These are phyloP conservation scores for Diaporthe velutina DNA, from an alignment of 2,329 filamentous ascomycete genomes.

Conservation along the genomic window DNA sequence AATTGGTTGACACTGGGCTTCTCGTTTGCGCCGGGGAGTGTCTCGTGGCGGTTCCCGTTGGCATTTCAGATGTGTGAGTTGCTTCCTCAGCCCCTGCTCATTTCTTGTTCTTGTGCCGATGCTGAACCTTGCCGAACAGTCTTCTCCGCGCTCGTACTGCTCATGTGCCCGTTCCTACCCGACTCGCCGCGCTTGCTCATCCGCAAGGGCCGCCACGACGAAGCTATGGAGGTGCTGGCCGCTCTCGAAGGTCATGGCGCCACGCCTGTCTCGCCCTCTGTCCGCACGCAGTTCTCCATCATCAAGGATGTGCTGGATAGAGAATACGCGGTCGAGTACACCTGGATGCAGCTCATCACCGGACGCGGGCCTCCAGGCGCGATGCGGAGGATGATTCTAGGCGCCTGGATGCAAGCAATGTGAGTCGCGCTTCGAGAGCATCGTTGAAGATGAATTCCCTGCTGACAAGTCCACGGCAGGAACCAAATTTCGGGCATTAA, in stretches of 20 bases:
- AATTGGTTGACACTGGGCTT: constrained; percentile 43
- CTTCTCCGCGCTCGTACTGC: constrained; percentile 49
- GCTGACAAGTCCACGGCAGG: constrained; percentile 43
- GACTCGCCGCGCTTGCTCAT: constrained; percentile 43
- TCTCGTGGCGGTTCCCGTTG: constrained; percentile 42
- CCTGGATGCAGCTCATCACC: constrained; percentile 58
- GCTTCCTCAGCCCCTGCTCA: accelerated
- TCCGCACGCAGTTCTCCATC: constrained; percentile 49
- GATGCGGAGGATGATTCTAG: constrained; percentile 46
- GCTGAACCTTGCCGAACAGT: constrained; percentile 47
- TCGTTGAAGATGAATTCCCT: background rate
- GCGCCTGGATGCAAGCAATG: constrained; percentile 55
- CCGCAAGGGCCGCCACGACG: constrained; percentile 41
- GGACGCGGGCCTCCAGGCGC: constrained; percentile 47
- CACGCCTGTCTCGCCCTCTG: constrained; percentile 45
- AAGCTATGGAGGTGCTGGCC: constrained; percentile 41
- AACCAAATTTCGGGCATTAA: constrained; percentile 37
- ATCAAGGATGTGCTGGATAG: constrained; percentile 55
- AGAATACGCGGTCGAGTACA: constrained; percentile 58
- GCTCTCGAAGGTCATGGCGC: constrained; percentile 48
- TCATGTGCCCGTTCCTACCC: constrained; percentile 41
- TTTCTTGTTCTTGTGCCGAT: constrained; percentile 37
- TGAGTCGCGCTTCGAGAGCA: background rate
- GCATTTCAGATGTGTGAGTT: constrained; percentile 50
- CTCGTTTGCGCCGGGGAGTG: constrained; percentile 41